Conservation (phyloP, 257 asterid genomes). For the Cordia subcordata region DNA sequence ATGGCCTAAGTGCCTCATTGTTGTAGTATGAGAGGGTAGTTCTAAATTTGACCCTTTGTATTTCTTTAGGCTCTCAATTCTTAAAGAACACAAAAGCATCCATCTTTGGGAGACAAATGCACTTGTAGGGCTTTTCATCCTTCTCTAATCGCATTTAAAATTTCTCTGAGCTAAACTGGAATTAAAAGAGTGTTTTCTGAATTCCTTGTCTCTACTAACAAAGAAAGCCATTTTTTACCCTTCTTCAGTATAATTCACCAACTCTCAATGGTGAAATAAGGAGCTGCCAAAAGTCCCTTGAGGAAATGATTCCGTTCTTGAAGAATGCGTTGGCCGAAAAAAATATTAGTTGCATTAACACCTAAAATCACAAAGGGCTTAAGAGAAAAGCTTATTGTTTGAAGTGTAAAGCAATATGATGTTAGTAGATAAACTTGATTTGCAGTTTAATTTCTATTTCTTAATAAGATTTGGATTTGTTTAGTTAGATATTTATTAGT, state of each 20-base stretch:
- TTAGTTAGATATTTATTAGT: no score
- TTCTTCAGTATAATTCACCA: conserved; percentile 18
- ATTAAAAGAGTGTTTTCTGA: conserved; percentile 21
- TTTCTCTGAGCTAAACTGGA: conserved; percentile 10
- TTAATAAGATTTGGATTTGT: no score
- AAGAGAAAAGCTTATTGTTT: conserved; percentile 1
- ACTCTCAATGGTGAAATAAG: conserved; percentile 24
- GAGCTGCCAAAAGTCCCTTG: conserved; percentile 25
- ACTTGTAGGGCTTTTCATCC: conserved; percentile 42
- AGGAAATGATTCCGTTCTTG: conserved; percentile 34
- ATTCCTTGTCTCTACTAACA: background rate
- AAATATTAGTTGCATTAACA: conserved; percentile 16
- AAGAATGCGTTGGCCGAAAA: conserved; percentile 10
- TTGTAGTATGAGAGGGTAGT: no score
- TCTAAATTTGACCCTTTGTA: conserved; percentile 23
- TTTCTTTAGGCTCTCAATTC: conserved; percentile 27
- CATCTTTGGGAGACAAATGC: conserved; percentile 20
- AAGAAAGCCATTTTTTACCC: conserved; percentile 11
- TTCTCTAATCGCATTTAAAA: conserved; percentile 20
- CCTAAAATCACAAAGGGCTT: conserved; percentile 15
- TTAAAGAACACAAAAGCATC: conserved; percentile 20
- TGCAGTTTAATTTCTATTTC: no score
- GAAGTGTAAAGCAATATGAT: conserved; percentile 1
- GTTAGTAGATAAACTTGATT: no score
- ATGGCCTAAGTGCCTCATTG: no score